These are phyloP conservation scores for Penicillium italicum DNA, from an alignment of 2,329 filamentous ascomycete genomes.

Conservation along the genomic window DNA sequence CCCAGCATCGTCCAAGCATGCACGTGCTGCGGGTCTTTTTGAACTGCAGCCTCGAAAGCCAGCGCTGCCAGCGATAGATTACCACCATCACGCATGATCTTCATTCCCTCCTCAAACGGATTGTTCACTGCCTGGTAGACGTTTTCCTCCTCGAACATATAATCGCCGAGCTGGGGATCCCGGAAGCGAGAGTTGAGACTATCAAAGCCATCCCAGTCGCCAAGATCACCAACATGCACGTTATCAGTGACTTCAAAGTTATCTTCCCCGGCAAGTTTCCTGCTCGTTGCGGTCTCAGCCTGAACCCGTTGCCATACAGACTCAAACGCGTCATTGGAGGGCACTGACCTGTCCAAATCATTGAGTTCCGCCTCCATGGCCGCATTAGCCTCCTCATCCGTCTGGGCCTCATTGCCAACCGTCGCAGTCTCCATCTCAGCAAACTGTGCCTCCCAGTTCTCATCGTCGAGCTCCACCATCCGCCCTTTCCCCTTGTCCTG, in stretches of 20 bases:
- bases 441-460: conserved; percentile 96
- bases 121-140: conserved; percentile 76
- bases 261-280: conserved; percentile 64
- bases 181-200: conserved; percentile 63
- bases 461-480: conserved; percentile 87
- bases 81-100: conserved; percentile 88
- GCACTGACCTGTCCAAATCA: conserved; percentile 78
- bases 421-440: conserved; percentile 69
- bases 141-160: conserved; percentile 94
- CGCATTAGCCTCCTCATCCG: conserved; percentile 61
- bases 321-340: conserved; percentile 74
- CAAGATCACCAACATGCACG: conserved; percentile 65
- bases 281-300: conserved; percentile 45
- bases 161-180: conserved; percentile 79
- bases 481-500: conserved; percentile 78
- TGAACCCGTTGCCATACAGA: conserved; percentile 58
- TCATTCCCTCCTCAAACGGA: conserved; percentile 87
- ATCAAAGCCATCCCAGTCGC: conserved; percentile 77
- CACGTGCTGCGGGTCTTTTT: conserved; percentile 81
- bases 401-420: conserved; percentile 49
- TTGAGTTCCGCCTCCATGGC: conserved; percentile 84
- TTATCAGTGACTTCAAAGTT: conserved; percentile 47
- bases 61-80: conserved; percentile 90
- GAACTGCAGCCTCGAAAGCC: conserved; percentile 92
- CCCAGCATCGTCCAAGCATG: conserved; percentile 94